Base-by-base conservation (phyloP, 768 basidiomycete species). In the Omphalotus guepiniiformis region DNA sequence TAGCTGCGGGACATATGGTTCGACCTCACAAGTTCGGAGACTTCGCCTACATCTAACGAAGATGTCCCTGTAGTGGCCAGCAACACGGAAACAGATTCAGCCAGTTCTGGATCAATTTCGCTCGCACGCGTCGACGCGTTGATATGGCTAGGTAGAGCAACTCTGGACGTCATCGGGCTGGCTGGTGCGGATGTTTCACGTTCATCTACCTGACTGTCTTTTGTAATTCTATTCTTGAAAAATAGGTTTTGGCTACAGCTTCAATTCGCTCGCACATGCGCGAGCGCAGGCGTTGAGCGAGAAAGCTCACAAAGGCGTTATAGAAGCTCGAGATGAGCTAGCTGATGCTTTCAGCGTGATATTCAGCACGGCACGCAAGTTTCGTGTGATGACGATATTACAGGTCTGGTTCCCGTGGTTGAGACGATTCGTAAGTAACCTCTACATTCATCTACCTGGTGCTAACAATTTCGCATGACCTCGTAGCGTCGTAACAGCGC, bases 101-200 rank as follows among this genome's bases (percentile, higher is more conserved):
- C n/a, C n/a, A n/a, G n/a, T n/a, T n/a, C n/a, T 52, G 46, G 58
- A 60, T 7, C 34, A 41, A 7, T 48, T 6, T 47, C 49, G 13
- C 50, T 35, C 21, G 48, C 53, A n/a, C 61, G 67, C 8, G 58
- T 83, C 36, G 83, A 88, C 42, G 75, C 75, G 3, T 61, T 79
- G 44, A 52, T 61, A 13, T 83, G 76, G 74, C 66, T 86, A 2
- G 72, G 70, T 4, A 75, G 77, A 22, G 74, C 80, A 4, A 83
- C 82, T 2, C 65, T 86, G 13, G 85, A 86, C 50, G 74, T 82
- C 43, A 84, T 89, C 39, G 83, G 83, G 7, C 63, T 80, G 36
- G 79, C 88, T 5, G 76, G 79, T n/a, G n/a, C n/a, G n/a, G n/a
- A n/a, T n/a, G n/a, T n/a, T n/a, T n/a, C n/a, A n/a, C n/a, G n/a